Evolutionary conservation across 106 monocot species (phyloP), one percentile per base, ranked within the genome.

Genomic region (Platanthera zijinensis): DNA sequence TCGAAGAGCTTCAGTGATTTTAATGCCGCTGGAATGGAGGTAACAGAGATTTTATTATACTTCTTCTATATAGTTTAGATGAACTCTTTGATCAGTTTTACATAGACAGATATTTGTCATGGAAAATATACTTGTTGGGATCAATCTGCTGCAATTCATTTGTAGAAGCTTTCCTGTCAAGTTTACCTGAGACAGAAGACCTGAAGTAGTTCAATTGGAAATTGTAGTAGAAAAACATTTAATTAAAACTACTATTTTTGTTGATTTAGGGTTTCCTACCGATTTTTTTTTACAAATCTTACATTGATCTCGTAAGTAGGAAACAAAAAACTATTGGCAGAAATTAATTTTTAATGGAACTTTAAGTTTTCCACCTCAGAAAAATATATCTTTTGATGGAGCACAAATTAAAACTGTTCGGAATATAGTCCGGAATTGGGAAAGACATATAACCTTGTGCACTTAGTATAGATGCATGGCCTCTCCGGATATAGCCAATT

Each of bases 1-100:
- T 48, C 63, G 32, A 15, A 89, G 69, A 21, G 89, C 80, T 82
- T 89, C 84, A 28, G 82, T 89, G 12, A 89, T 89, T 46, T 82
- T 71, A 52, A 84, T 74, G 17, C 84, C 86, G 63, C 89, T 89
- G 78, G 62, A 86, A 39, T 19, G 5, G 11, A 21, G 39, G 61
- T 21, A 12, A 32, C 19, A 48, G 54, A 39, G 8, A 53, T 30
- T 14, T 56, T 56, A 17, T 4, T 56, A 14, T 13, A 17, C 13
- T 11, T 2, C 56, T 56, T 56, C 0, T 12, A 13, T 13, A 57
- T n/a, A 57, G 19, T 6, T 18, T 57, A 39, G 61, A 14, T 79
- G 57, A 32, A 22, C 5, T 14, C 5, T 14, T 45, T 14, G 13
- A 48, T 14, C 68, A 28, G 7, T 46, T 47, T 18, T 68, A 12